phyloP scores from a whole-genome alignment of 1,284 basidiomycete species.

The Xerocomus nothofagi region DNA sequence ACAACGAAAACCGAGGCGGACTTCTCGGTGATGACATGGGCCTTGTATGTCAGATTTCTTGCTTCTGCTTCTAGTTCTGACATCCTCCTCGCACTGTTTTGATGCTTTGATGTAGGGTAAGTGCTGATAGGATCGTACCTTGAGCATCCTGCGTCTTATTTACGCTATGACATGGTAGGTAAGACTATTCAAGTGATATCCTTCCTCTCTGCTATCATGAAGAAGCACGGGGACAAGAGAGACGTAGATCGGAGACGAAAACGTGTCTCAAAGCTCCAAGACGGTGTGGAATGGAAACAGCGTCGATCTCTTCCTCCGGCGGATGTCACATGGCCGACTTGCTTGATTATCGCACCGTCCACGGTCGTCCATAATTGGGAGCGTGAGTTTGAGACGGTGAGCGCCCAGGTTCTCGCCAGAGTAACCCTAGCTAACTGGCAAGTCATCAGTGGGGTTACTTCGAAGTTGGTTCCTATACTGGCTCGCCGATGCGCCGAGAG shows the following conservation, averaged over 20 bases:
- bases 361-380: conserved; percentile 82
- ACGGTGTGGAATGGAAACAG: conserved; percentile 54
- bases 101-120: conserved; percentile 28
- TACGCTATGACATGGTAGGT: conserved; percentile 37
- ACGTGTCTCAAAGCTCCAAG: conserved; percentile 63
- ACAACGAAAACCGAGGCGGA: conserved; percentile 62
- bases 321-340: conserved; percentile 74
- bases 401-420: conserved; percentile 26
- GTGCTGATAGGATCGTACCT: background rate
- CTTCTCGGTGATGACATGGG: conserved; percentile 91
- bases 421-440: background rate
- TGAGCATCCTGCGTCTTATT: background rate
- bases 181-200: conserved; percentile 90
- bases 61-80: conserved; percentile 1
- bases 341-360: conserved; percentile 77
- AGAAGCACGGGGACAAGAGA: conserved; percentile 61
- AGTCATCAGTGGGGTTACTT: conserved; percentile 73
- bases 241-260: conserved; percentile 64
- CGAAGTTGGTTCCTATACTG: conserved; percentile 71
- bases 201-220: conserved; percentile 85
- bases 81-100: background rate
- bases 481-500: conserved; percentile 48
- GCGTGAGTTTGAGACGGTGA: conserved; percentile 69
- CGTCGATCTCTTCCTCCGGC: conserved; percentile 58
- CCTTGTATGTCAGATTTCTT: conserved; percentile 48